phyloP scores from a whole-genome alignment of 129 eudicot species.

The Tagetes erecta region DNA sequence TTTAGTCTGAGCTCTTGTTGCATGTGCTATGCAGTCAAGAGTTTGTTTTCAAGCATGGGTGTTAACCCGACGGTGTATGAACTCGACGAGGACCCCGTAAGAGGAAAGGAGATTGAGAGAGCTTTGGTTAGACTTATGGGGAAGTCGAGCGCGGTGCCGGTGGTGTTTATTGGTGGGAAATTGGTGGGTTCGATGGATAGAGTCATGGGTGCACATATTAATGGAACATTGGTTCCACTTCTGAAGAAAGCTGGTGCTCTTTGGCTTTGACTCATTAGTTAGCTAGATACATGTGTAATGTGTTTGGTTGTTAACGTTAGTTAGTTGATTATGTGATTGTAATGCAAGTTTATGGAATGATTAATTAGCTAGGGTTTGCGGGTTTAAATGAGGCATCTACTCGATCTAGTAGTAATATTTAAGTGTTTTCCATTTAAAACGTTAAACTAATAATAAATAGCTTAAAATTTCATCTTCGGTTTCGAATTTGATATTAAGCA shows the following conservation, averaged over 20 bases:
- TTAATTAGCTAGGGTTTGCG: too few relatives aligned
- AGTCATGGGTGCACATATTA: neutral
- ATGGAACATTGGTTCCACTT: neutral
- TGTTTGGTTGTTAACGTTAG: too few relatives aligned
- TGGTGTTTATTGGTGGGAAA: constrained; percentile 1
- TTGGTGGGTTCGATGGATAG: neutral
- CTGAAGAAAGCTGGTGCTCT: constrained; percentile 7
- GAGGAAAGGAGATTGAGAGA: neutral
- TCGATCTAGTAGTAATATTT: too few relatives aligned
- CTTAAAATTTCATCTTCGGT: too few relatives aligned
- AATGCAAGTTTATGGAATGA: too few relatives aligned
- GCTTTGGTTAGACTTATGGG: neutral
- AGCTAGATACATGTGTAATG: too few relatives aligned
- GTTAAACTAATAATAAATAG: too few relatives aligned
- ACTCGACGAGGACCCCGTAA: neutral
- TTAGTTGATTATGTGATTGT: too few relatives aligned
- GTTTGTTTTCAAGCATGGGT: constrained; percentile 3
- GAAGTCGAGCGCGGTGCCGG: neutral
- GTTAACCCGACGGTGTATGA: constrained; percentile 6
- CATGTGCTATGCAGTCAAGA: neutral
- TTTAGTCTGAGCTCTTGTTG: constrained; percentile 6
- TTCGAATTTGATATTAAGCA: too few relatives aligned
- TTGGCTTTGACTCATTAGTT: neutral
- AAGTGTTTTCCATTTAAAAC: too few relatives aligned
- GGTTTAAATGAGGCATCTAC: too few relatives aligned